A percentile compares a stretch with the other conserved stretches of the same genome.
Conservation (phyloP, 116 monocot species). For the Papilionanthe hybrid region DNA sequence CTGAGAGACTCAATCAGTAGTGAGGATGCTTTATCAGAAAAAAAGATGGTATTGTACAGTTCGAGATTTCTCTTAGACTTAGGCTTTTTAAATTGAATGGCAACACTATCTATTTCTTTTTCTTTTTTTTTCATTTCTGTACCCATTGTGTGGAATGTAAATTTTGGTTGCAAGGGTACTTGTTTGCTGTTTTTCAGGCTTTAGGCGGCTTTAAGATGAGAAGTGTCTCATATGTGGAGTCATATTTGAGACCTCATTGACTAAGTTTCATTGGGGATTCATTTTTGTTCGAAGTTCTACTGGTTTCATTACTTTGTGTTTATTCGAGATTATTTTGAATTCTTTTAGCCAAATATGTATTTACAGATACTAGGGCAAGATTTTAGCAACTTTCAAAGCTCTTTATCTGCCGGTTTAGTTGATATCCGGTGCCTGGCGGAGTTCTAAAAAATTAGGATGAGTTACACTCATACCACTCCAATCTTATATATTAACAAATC, state of each 20-base stretch:
- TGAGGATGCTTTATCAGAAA: not conserved
- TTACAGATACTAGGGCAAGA: no score
- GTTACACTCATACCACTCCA: no score
- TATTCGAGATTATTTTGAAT: no score
- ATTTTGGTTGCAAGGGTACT: not conserved
- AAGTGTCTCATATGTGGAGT: not conserved
- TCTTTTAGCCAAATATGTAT: no score
- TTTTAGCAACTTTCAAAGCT: no score
- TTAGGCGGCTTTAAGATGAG: not conserved
- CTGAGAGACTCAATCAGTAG: not conserved
- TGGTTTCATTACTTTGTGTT: not conserved
- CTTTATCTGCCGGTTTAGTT: no score
- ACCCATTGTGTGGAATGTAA: not conserved
- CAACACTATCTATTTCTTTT: not conserved
- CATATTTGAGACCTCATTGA: not conserved
- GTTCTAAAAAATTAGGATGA: no score
- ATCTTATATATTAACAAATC: no score
- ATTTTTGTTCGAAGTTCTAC: not conserved
- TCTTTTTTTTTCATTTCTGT: not conserved
- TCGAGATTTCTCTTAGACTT: not conserved
- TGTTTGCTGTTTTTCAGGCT: not conserved
- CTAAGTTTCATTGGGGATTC: not conserved
- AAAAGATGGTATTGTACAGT: slow-evolving; percentile 1
- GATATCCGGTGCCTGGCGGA: no score
- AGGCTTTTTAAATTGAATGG: not conserved